phyloP scores from a whole-genome alignment of 2,329 filamentous ascomycete genomes.

The Lasiodiplodia citricola region DNA sequence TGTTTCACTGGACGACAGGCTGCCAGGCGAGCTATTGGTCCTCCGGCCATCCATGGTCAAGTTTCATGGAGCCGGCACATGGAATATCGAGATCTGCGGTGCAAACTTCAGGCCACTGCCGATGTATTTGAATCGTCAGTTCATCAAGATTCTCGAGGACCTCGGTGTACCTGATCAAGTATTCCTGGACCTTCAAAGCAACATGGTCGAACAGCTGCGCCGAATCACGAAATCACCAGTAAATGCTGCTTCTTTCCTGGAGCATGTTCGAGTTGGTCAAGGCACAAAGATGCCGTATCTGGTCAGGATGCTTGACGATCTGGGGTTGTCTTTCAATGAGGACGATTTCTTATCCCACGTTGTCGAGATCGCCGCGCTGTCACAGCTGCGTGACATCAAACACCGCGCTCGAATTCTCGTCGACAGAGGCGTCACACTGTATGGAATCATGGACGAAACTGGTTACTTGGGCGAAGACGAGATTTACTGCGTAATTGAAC shows the following conservation, averaged over 20 bases:
- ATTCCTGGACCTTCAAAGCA: constrained; percentile 69
- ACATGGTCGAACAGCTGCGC: constrained; percentile 66
- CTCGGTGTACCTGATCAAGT: constrained; percentile 63
- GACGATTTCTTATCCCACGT: constrained; percentile 74
- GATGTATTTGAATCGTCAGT: constrained; percentile 75
- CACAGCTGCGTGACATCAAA: constrained; percentile 75
- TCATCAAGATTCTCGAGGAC: constrained; percentile 88
- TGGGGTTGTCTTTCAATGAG: constrained; percentile 68
- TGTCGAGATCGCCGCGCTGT: constrained; percentile 73
- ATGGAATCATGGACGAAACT: constrained; percentile 85
- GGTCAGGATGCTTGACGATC: constrained; percentile 62
- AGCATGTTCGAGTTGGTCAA: constrained; percentile 65
- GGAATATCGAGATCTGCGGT: constrained; percentile 74
- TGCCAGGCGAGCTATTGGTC: constrained; percentile 63
- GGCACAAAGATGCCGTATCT: constrained; percentile 66
- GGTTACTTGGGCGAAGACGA: constrained; percentile 69
- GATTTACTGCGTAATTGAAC: constrained; percentile 68
- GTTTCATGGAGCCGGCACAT: constrained; percentile 58
- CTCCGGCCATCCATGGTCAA: constrained; percentile 81
- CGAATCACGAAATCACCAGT: constrained; percentile 61
- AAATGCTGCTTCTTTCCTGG: constrained; percentile 71
- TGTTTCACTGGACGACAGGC: constrained; percentile 69
- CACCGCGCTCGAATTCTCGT: constrained; percentile 79
- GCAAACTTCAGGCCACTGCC: constrained; percentile 69
- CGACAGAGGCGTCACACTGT: constrained; percentile 72